These are phyloP conservation scores for Arthrinium phaeospermum DNA, from an alignment of 2,329 filamentous ascomycete species.

Conservation along the genomic window DNA sequence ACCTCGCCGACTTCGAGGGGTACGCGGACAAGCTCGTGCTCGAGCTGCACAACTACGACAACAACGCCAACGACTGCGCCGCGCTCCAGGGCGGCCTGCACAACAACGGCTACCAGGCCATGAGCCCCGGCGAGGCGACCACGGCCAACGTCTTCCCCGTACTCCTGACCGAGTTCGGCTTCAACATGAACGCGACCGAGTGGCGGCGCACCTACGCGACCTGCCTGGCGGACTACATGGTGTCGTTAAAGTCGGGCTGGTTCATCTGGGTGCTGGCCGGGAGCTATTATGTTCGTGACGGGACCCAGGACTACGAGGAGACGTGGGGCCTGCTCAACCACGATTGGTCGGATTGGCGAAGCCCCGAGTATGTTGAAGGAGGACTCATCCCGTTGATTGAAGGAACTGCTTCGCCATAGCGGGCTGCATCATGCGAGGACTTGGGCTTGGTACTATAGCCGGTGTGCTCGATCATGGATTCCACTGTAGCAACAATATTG, in stretches of 20 bases:
- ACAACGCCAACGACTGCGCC: constrained; percentile 52
- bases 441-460: not conserved
- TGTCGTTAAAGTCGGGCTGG: constrained; percentile 57
- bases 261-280: constrained; percentile 64
- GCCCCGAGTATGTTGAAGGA: constrained; percentile 47
- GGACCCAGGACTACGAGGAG: constrained; percentile 62
- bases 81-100: constrained; percentile 53
- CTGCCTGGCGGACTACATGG: constrained; percentile 57
- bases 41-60: constrained; percentile 67
- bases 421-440: constrained; percentile 8
- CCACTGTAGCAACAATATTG: not conserved
- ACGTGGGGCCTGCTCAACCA: constrained; percentile 61
- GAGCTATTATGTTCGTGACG: constrained; percentile 62
- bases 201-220: constrained; percentile 56
- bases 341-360: constrained; percentile 60
- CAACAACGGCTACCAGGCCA: constrained; percentile 58
- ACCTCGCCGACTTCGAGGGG: constrained; percentile 50
- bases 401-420: constrained; percentile 27
- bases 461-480: no score
- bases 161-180: constrained; percentile 61
- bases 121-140: constrained; percentile 44
- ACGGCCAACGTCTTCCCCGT: constrained; percentile 54
- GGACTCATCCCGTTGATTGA: constrained; percentile 48
- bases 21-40: constrained; percentile 62
- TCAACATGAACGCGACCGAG: constrained; percentile 52